phyloP scores from a whole-genome alignment of 1,284 basidiomycete genomes.

The Sphagnurus paluster region DNA sequence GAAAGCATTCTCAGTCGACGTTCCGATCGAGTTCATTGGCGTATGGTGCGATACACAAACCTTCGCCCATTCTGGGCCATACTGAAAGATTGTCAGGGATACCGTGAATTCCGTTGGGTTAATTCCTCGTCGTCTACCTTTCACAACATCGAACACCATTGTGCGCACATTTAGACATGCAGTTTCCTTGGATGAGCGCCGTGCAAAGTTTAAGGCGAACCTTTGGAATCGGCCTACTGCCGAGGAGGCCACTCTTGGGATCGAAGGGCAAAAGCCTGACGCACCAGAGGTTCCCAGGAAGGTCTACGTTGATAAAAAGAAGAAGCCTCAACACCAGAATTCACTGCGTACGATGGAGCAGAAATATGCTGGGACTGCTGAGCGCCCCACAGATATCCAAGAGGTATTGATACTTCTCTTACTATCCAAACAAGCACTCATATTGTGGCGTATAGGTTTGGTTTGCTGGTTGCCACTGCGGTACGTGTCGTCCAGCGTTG shows the following conservation, averaged over 20 bases:
- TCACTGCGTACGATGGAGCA: slow-evolving; percentile 24
- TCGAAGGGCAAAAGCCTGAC: slow-evolving; percentile 22
- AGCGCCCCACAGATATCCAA: slow-evolving; percentile 41
- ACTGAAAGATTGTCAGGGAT: slow-evolving; percentile 41
- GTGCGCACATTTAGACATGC: slow-evolving; percentile 67
- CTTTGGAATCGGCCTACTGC: slow-evolving; percentile 35
- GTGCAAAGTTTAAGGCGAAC: slow-evolving; percentile 60
- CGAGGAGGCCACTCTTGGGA: slow-evolving; percentile 24
- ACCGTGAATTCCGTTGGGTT: slow-evolving; percentile 62
- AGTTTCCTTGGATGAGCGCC: slow-evolving; percentile 62
- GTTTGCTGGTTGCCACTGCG: slow-evolving; percentile 43
- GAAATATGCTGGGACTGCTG: slow-evolving; percentile 24
- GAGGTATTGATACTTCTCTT: slow-evolving; percentile 34
- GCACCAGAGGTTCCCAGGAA: too few relatives aligned
- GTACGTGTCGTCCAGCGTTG: slow-evolving; percentile 24
- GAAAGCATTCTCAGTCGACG: slow-evolving; percentile 58
- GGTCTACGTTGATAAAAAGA: not conserved
- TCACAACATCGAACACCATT: slow-evolving; percentile 51
- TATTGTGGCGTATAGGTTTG: slow-evolving; percentile 31
- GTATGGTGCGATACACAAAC: slow-evolving; percentile 46
- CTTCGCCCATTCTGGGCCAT: not conserved
- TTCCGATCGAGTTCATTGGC: slow-evolving; percentile 60
- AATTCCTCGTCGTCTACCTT: slow-evolving; percentile 38
- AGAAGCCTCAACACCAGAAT: not conserved
- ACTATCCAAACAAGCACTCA: not conserved